Base-by-base conservation (phyloP, 495 filamentous ascomycete genomes). In the Bacidia gigantensis region DNA sequence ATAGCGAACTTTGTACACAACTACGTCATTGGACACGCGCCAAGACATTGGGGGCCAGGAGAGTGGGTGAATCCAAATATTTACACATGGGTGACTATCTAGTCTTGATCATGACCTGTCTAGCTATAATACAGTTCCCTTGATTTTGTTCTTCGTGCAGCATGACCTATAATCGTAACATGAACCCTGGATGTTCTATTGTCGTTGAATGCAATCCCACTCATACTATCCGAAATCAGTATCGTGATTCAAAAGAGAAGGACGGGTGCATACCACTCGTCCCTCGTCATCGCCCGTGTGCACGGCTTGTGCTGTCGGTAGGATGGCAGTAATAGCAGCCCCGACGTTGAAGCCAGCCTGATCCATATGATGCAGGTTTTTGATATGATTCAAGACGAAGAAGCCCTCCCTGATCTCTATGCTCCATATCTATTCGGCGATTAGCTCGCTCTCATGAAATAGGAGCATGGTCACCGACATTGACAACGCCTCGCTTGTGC, bases 261-360 rank as follows among this genome's bases (percentile, higher is more conserved):
- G n/a, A n/a, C n/a, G n/a, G n/a, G 43, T 52, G 73, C 79, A 69
- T 56, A 83, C 79, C 62, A 95, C 89, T 69, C 82, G 69, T 41
- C 89, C 89, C 40, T 83, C 80, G 53, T 95, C 90, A 69, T 96
- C 89, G 7, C 92, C 90, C 0, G 90, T 95, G 67, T 96, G 96
- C 11, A 97, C 84, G 50, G 82, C 75, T 55, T 81, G 78, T 56
- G 84, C 77, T 72, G 89, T 83, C 11, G 92, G 87, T 45, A 87
- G 71, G 49, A 98, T 86, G 56, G 83, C 89, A 22, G 86, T 95
- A 50, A 96, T 89, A 1, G 83, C 81, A n/a, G 82, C 82, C 42
- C 77, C 74, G n/a, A 81, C 77, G 57, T 93, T 90, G 26, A 73
- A 76, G 0, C 86, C 87, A 26, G 72, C 81, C 62, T 87, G 84